phyloP scores from a whole-genome alignment of 768 basidiomycete species.

The Serendipita indica region DNA sequence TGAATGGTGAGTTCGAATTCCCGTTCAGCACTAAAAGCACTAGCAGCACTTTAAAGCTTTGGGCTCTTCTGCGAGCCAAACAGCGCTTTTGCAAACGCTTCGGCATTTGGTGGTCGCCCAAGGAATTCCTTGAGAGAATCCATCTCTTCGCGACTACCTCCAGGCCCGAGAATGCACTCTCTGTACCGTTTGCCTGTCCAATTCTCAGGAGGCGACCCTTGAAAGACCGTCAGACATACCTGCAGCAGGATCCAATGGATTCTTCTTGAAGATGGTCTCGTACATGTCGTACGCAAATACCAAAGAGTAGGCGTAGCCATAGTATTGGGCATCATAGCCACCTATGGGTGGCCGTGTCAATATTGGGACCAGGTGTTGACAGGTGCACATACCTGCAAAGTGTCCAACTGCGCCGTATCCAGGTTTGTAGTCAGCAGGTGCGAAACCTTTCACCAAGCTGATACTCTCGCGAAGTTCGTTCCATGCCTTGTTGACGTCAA shows the following conservation, averaged over 20 bases:
- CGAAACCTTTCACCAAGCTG: conserved; percentile 49
- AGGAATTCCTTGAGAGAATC: conserved; percentile 76
- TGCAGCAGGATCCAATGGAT: conserved; percentile 53
- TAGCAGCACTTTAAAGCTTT: no score
- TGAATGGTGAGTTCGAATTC: no score
- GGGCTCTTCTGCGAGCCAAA: conserved; percentile 28
- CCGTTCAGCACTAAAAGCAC: no score
- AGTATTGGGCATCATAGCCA: conserved; percentile 13
- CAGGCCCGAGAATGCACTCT: conserved; percentile 55
- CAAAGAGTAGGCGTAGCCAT: conserved; percentile 51
- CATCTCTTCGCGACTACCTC: conserved; percentile 66
- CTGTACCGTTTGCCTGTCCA: conserved; percentile 44
- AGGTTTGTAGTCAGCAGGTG: conserved; percentile 24
- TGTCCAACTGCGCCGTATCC: conserved; percentile 69
- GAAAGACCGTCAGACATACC: conserved; percentile 18
- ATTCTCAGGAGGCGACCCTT: background rate
- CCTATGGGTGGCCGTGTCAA: no score
- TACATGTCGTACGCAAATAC: conserved; percentile 48
- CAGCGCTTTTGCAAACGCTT: conserved; percentile 57
- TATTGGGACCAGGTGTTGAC: no score
- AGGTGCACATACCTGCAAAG: conserved; percentile 61
- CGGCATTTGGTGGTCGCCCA: conserved; percentile 55
- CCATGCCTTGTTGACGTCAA: conserved; percentile 71
- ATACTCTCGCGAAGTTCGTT: conserved; percentile 53
- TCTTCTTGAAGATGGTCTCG: conserved; percentile 62